phyloP scores from a whole-genome alignment of 2,329 filamentous ascomycete genomes.

The Aspergillus sp. region DNA sequence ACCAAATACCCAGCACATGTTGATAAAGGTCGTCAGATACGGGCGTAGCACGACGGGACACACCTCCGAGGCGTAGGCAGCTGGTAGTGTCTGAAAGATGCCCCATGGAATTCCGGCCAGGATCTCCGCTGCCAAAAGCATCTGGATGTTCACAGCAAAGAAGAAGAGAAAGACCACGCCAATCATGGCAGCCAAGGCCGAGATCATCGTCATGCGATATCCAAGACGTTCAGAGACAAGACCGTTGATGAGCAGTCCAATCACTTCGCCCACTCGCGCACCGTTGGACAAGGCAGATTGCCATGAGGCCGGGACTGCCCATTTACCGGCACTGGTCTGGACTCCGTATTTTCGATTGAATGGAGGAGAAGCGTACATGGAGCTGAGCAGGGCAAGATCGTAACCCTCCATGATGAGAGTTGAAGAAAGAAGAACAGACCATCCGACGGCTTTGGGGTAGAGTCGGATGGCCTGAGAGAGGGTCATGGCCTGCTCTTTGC shows the following conservation, averaged over 20 bases:
- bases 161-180: slow-evolving; percentile 11
- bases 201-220: slow-evolving; percentile 14
- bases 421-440: slow-evolving; percentile 82
- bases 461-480: slow-evolving; percentile 71
- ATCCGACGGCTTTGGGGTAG: slow-evolving; percentile 81
- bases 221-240: slow-evolving; percentile 18
- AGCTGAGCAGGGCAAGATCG: slow-evolving; percentile 75
- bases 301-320: slow-evolving; percentile 35
- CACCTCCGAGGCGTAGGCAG: slow-evolving; percentile 25
- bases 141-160: slow-evolving; percentile 5
- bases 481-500: slow-evolving; percentile 60
- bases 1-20: slow-evolving; percentile 23
- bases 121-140: slow-evolving; percentile 4
- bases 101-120: slow-evolving; percentile 9
- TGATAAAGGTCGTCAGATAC: slow-evolving; percentile 23
- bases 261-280: slow-evolving; percentile 6
- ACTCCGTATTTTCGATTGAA: slow-evolving; percentile 41
- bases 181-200: slow-evolving; percentile 5
- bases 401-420: slow-evolving; percentile 91
- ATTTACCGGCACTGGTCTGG: slow-evolving; percentile 23
- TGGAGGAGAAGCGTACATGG: slow-evolving; percentile 58
- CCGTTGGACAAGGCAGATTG: slow-evolving; percentile 19
- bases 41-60: slow-evolving; percentile 24
- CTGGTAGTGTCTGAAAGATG: slow-evolving; percentile 9
- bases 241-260: slow-evolving; percentile 16